Evolutionary conservation across 768 basidiomycete genomes (phyloP), one percentile per base, ranked within the genome.

Genomic region (Xerocomus spinulosus): DNA sequence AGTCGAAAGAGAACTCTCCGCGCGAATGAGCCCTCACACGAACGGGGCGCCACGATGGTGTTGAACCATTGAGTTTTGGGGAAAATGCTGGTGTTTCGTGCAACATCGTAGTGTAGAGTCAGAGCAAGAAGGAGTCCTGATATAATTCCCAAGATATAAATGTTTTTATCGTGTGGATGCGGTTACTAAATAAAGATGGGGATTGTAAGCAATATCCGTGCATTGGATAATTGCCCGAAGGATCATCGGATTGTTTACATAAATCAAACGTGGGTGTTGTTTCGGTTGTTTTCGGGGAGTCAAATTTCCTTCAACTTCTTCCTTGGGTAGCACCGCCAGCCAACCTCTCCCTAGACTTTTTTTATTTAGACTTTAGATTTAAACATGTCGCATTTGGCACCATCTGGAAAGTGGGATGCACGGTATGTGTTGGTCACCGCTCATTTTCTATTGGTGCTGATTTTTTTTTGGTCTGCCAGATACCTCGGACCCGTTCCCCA

Each of bases 401-500:
- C 74, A 39, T 53, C 75, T 40, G 72, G 72, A 52, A 87, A 86
- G 71, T 88, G 86, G 86, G 85, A 88, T 61, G 78, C 84, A 63
- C 78, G 85, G 86, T 85, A 40, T n/a, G 38, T n/a, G 7, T 9
- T 13, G 9, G 64, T 44, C 44, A 10, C 23, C n/a, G 9, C 13
- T 6, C 9, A 15, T 23, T 18, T 26, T 23, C 28, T 14, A 4
- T 41, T 29, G 12, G 12, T 14, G 3, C 9, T 42, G 18, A 15
- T 29, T 2, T 42, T 32, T 42, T 29, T n/a, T 44, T 44, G 23
- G 26, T 42, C 38, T 35, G 42, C 17, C 46, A 87, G 86, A 65
- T 76, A 76, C 58, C 63, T 77, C 48, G 87, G 87, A 36, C 83
- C 87, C 59, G 79, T 89, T 49, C 83, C 83, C 51, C 87, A 90